Base-by-base conservation (phyloP, 495 filamentous ascomycete species). In the Neurospora discreta region DNA sequence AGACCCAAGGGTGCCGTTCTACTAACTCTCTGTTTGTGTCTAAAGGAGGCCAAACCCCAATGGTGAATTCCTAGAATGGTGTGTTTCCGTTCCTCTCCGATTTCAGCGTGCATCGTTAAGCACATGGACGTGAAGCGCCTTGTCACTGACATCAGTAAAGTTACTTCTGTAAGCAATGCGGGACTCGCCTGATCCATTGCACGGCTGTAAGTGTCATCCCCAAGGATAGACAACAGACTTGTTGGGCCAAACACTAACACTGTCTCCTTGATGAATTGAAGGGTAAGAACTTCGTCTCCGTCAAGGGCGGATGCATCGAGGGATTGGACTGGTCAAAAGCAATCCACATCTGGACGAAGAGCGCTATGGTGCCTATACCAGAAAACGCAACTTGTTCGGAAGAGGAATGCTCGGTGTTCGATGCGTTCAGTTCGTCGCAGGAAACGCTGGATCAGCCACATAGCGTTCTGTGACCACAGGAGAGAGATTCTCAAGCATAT, bases 291-390 rank as follows among this genome's bases (percentile, higher is more conserved):
- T 84, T 85, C 33, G 81, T 88, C 39, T 85, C 83, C 68, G 85
- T 91, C 30, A 91, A 91, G 71, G 88, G 87, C 1, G 88, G 88
- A 26, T 90, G 88, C 72, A 80, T 91, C 68, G 84, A 87, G 40
- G 87, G 81, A 4, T 77, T 90, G 41, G 85, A 88, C 75, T 87
- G 89, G 86, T 80, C 74, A 7, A 74, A 74, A 5, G 87, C 87
- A 13, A 85, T 84, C 58, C 88, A 90, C 80, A 87, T 91, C 65
- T 90, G 89, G 77, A 87, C 85, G 13, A 84, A 87, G 73, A 81
- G 84, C 40, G 89, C 89, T 69, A 87, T 90, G 82, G 81, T 90
- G 3, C 85, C 88, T 20, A 90, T 91, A 70, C 89, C 88, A 0
- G 87, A 88, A 73, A 85, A 87, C 13, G 84, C 87, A 78, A 73